These are phyloP conservation scores for Ophiostoma sp. DNA, from an alignment of 2,329 filamentous ascomycete genomes.

Conservation along the genomic window DNA sequence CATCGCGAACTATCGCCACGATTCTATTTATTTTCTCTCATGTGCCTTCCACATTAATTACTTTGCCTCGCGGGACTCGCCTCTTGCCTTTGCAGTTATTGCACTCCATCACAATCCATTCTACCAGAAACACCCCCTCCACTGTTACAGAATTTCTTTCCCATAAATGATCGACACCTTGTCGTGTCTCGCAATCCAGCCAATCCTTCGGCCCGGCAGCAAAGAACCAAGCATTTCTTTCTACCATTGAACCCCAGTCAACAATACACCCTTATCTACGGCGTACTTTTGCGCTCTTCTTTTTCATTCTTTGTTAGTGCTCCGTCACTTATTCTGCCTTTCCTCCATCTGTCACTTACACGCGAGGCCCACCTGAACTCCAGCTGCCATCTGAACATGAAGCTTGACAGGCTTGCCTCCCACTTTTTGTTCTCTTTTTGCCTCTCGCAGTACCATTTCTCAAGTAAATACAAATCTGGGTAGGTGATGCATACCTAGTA, in stretches of 20 bases:
- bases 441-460: slow-evolving; percentile 1
- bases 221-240: neutral
- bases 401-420: neutral
- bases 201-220: neutral
- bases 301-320: neutral
- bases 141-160: slow-evolving; percentile 5
- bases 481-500: neutral
- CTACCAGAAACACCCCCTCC: slow-evolving; percentile 5
- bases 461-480: neutral
- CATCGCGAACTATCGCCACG: neutral
- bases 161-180: slow-evolving; percentile 22
- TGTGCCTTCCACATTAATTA: neutral
- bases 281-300: neutral
- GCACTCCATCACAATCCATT: neutral
- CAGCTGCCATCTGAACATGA: neutral
- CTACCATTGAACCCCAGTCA: neutral
- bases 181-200: slow-evolving; percentile 15
- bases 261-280: neutral
- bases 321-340: neutral
- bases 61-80: neutral
- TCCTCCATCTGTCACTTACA: neutral
- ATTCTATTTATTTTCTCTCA: neutral
- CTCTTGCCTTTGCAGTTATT: neutral
- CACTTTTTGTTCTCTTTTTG: neutral
- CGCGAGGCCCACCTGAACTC: neutral